Percentiles rank a stretch among this genome's conserved stretches.
phyloP scores from a whole-genome alignment of 2,329 filamentous ascomycete genomes.

The Fusarium camptoceras region DNA sequence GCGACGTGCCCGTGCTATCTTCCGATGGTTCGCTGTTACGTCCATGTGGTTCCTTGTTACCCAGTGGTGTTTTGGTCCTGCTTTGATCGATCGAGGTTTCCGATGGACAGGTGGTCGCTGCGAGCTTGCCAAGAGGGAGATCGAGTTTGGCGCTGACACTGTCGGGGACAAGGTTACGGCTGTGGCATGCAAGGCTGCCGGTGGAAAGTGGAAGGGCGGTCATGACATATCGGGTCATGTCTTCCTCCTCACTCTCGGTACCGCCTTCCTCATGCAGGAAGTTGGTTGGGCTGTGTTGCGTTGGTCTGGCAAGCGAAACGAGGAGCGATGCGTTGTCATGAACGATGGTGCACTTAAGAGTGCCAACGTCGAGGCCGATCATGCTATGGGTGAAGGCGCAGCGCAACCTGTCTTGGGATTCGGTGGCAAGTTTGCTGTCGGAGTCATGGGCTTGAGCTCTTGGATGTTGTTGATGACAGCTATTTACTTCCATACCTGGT shows the following conservation, averaged over 20 bases:
- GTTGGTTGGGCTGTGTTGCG: slow-evolving; percentile 69
- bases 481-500: slow-evolving; percentile 98
- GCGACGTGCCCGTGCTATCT: slow-evolving; percentile 65
- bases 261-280: slow-evolving; percentile 84
- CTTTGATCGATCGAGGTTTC: slow-evolving; percentile 91
- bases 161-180: slow-evolving; percentile 72
- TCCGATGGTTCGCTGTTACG: slow-evolving; percentile 80
- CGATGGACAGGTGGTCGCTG: slow-evolving; percentile 89
- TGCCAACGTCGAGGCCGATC: slow-evolving; percentile 61
- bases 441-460: slow-evolving; percentile 76
- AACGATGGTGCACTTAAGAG: slow-evolving; percentile 73
- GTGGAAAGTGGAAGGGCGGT: slow-evolving; percentile 89
- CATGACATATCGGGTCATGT: slow-evolving; percentile 97
- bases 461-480: slow-evolving; percentile 99
- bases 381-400: slow-evolving; percentile 39
- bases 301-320: slow-evolving; percentile 57
- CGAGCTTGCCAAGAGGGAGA: slow-evolving; percentile 65
- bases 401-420: slow-evolving; percentile 55
- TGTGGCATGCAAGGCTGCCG: slow-evolving; percentile 83
- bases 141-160: slow-evolving; percentile 59
- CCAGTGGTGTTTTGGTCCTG: slow-evolving; percentile 95
- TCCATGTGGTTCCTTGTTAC: slow-evolving; percentile 86
- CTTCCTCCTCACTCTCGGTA: slow-evolving; percentile 89
- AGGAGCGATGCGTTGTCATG: slow-evolving; percentile 76
- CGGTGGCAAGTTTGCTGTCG: slow-evolving; percentile 67